A percentile compares a stretch with the other conserved stretches of the same genome.
These are phyloP conservation scores for Coix lacrymajobi DNA, from an alignment of 176 grass and related monocot species.

Conservation along the genomic window DNA sequence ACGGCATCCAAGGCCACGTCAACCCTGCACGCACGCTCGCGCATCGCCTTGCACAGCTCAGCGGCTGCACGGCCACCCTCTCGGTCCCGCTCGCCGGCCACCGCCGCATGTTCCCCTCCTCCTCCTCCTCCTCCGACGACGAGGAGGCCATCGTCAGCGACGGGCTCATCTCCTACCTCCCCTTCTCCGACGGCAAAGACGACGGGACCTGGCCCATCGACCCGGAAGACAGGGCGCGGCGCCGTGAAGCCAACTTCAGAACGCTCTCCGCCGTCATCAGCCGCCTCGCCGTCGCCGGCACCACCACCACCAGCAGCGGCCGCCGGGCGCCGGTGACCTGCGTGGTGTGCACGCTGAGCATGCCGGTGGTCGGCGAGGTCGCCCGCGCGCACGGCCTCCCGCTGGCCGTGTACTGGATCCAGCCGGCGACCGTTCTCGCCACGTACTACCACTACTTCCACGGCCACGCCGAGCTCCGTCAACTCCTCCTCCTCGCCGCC, in stretches of 20 bases:
- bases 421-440: not conserved
- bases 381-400: slow-evolving; percentile 31
- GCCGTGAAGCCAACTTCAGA: not conserved
- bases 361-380: slow-evolving; percentile 4
- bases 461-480: not conserved
- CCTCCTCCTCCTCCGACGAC: too few relatives aligned
- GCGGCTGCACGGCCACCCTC: slow-evolving; percentile 23
- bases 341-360: slow-evolving; percentile 24
- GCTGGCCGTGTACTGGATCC: slow-evolving; percentile 44
- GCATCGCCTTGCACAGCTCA: not conserved
- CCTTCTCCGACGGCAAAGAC: slow-evolving; percentile 36
- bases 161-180: slow-evolving; percentile 22
- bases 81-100: slow-evolving; percentile 12
- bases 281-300: not conserved
- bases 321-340: slow-evolving; percentile 17
- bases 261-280: slow-evolving; percentile 28
- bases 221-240: not conserved
- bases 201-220: not conserved
- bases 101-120: slow-evolving; percentile 38
- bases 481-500: not conserved
- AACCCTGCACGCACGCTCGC: not conserved
- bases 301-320: not conserved
- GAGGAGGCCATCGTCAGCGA: not conserved
- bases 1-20: slow-evolving; percentile 4
- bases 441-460: slow-evolving; percentile 51